Evolutionary conservation across 2,329 filamentous ascomycete genomes (phyloP), one percentile per base, ranked within the genome.

Genomic region (Thelonectria blattea): DNA sequence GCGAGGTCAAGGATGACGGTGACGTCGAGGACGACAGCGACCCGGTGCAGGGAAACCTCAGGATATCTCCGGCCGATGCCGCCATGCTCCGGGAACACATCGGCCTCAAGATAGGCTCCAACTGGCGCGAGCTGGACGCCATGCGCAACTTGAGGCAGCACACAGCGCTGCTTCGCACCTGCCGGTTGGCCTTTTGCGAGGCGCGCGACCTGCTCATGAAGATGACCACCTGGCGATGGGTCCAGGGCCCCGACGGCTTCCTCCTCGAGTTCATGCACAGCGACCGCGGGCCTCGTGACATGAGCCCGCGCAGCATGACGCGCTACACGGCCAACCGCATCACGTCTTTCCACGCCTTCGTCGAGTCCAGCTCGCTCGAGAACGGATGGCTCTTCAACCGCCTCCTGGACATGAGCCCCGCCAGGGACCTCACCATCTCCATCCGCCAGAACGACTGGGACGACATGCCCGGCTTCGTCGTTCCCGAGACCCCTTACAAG

Each of bases 241-340:
- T 55, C 17, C 37, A 52, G 30, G n/a, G 24, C 47, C 12, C 17
- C 42, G 3, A 53, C 42, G 30, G 17, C 49, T 5, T 5, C 47
- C 34, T 37, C 34, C 12, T 15, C 15, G 6, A 14, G 3, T 15
- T 37, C 34, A 37, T 24, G 2, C 50, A 56, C 22, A 46, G 41
- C 32, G 14, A 17, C 14, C 57, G 30, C 32, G 47, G 52, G 4
- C 27, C 27, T 5, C 46, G 50, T 34, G 34, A 47, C 20, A 50
- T 56, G 22, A 47, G 45, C 20, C 45, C 46, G 42, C 37, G 20
- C 12, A 32, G 20, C 2, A 60, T 63, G 56, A 43, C 60, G 15
- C 60, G 62, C 6, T 60, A 64, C 34, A 50, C 56, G 12, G 62
- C 56, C 9, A 63, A 64, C 24, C 56, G 62, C 18, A 22, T 64